These are phyloP conservation scores for Acer campestre DNA, from an alignment of 345 rosid species.

Conservation along the genomic window DNA sequence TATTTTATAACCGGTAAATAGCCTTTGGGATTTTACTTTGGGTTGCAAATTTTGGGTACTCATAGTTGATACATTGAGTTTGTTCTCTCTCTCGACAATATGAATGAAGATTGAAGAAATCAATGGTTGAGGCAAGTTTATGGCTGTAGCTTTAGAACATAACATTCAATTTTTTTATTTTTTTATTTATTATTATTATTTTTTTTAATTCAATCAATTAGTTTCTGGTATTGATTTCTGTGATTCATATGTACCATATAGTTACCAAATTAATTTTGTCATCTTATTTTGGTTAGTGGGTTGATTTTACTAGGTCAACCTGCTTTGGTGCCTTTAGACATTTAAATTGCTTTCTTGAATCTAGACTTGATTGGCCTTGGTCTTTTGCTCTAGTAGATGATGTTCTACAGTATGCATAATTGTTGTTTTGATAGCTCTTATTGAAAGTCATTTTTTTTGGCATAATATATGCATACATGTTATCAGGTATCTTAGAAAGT, in stretches of 20 bases:
- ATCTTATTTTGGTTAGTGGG: background rate
- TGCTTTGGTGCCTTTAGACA: background rate
- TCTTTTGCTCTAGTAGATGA: background rate
- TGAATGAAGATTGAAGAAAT: background rate
- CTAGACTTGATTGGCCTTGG: background rate
- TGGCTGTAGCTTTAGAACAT: background rate
- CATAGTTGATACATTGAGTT: background rate
- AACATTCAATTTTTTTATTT: background rate
- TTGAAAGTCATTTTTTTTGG: background rate
- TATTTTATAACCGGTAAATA: background rate
- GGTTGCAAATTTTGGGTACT: background rate
- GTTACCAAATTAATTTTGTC: background rate
- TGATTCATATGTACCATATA: background rate
- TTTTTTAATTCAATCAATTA: background rate
- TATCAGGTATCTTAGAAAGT: constrained; percentile 19
- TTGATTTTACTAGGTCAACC: background rate
- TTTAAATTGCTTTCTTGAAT: constrained; percentile 6
- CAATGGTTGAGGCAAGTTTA: background rate
- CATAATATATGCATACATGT: background rate
- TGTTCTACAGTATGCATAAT: background rate
- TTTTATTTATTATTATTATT: background rate
- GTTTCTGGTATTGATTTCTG: background rate
- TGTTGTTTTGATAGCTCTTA: constrained; percentile 1
- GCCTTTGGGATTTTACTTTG: background rate
- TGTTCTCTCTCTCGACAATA: background rate